Base-by-base conservation (phyloP, 208 protist species). In the Spongospora subterranea region DNA sequence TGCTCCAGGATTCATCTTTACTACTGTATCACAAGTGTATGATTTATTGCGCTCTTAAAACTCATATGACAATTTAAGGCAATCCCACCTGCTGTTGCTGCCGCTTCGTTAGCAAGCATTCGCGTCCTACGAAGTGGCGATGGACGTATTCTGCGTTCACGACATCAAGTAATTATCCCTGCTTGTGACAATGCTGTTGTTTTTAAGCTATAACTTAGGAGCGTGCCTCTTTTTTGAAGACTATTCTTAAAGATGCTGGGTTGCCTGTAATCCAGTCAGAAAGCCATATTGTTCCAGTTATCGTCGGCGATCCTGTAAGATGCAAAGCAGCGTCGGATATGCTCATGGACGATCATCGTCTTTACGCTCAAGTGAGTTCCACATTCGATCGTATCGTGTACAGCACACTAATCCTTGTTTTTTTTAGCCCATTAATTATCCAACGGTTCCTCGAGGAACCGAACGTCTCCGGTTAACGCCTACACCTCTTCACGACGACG, bases 381-480 rank as follows among this genome's bases (percentile, higher is more conserved):
- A n/a, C n/a, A n/a, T n/a, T n/a, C n/a, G n/a, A n/a, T n/a, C n/a
- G n/a, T n/a, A n/a, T n/a, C n/a, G n/a, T n/a, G n/a, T n/a, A n/a
- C n/a, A n/a, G n/a, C n/a, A n/a, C n/a, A n/a, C n/a, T n/a, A n/a
- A n/a, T n/a, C n/a, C n/a, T n/a, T n/a, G n/a, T 6, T n/a, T 6
- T 91, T 95, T 96, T 0, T 96, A 97, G 93, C 94, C 94, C 90
- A 97, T 97, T 92, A 97, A 97, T 92, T 97, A 96, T 88, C 96
- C 96, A 24, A 97, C 96, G 24, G 96, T 97, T 0, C 95, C 96
- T n/a, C 92, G 93, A 38, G 96, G 96, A 24, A 94, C 93, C 0
- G 96, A 97, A 92, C 92, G 96, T 35, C 94, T 97, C 11, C 11
- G 90, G 32, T 46, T 91, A 0, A 91, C 90, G 35, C 90, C 90